A percentile compares a stretch with the other conserved stretches of the same genome.
These are phyloP conservation scores for Fonsecaea pedrosoi DNA, from an alignment of 2,329 filamentous ascomycete species.

Conservation along the genomic window DNA sequence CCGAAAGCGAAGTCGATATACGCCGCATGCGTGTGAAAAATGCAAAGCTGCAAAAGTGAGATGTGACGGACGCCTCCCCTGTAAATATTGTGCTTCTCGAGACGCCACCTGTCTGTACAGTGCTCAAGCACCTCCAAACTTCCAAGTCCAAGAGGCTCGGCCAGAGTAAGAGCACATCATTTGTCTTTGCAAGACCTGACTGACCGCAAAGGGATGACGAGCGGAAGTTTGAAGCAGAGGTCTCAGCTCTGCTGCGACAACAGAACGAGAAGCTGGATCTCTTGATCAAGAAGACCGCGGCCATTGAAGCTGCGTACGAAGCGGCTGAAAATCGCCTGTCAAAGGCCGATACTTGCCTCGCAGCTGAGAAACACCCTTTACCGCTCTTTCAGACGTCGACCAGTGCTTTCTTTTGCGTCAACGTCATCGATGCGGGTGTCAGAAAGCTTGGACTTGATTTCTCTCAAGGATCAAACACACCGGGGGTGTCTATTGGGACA, in stretches of 20 bases:
- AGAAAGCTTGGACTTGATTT: conserved; percentile 1
- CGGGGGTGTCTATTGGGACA: background rate
- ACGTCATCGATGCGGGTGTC: conserved; percentile 15
- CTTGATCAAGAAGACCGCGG: conserved; percentile 18
- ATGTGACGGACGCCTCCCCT: conserved; percentile 24
- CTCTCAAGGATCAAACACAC: background rate
- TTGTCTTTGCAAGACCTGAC: background rate
- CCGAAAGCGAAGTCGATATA: conserved; percentile 27
- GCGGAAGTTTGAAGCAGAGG: conserved; percentile 5
- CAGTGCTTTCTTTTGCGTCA: conserved; percentile 24
- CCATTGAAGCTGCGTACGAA: conserved; percentile 12
- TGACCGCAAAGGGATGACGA: conserved; percentile 15
- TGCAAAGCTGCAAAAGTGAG: conserved; percentile 24
- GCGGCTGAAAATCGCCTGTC: background rate
- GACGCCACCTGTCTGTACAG: conserved; percentile 18
- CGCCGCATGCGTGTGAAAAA: conserved; percentile 24
- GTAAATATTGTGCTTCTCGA: conserved; percentile 21
- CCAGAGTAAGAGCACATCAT: conserved; percentile 12
- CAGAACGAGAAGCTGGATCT: conserved; percentile 26
- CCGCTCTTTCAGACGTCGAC: conserved; percentile 24
- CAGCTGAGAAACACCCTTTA: conserved; percentile 12
- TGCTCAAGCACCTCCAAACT: conserved; percentile 18
- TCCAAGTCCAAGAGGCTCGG: conserved; percentile 11
- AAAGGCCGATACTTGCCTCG: conserved; percentile 1
- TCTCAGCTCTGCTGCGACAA: conserved; percentile 9